Conservation (phyloP, 805 yeast genomes). For the Sugiyamaella valdiviana region DNA sequence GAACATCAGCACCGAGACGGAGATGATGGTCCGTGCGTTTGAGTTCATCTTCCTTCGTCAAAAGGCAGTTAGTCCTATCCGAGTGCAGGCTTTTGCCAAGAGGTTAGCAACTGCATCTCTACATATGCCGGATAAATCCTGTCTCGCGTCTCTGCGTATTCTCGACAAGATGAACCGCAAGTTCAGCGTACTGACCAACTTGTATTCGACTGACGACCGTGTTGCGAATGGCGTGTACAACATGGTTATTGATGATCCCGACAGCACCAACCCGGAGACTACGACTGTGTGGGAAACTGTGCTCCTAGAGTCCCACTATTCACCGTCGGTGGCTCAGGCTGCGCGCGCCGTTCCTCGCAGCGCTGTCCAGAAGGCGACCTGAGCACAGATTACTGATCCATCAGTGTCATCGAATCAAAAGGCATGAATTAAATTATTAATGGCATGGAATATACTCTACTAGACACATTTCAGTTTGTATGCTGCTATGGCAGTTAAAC, state of each 20-base stretch:
- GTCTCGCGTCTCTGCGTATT: slow-evolving; percentile 70
- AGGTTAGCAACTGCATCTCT: slow-evolving; percentile 60
- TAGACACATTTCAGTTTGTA: neutral
- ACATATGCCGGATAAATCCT: slow-evolving; percentile 83
- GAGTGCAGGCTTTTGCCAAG: slow-evolving; percentile 74
- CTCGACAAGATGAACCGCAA: slow-evolving; percentile 67
- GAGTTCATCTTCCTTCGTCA: slow-evolving; percentile 58
- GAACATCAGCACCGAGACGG: slow-evolving; percentile 84
- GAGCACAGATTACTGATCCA: neutral
- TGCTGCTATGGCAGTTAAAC: neutral
- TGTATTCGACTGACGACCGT: slow-evolving; percentile 84
- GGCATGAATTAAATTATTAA: neutral
- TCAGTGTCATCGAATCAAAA: neutral
- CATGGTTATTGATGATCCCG: slow-evolving; percentile 58
- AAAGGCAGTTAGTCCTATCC: slow-evolving; percentile 15
- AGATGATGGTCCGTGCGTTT: slow-evolving; percentile 66
- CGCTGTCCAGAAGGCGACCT: neutral
- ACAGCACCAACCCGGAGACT: slow-evolving; percentile 76
- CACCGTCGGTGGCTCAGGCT: slow-evolving; percentile 73
- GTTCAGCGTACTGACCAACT: slow-evolving; percentile 64
- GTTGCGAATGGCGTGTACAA: slow-evolving; percentile 73
- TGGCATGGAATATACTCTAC: neutral
- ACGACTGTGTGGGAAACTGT: slow-evolving; percentile 89
- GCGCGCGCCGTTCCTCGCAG: slow-evolving; percentile 23
- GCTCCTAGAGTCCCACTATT: slow-evolving; percentile 72